These are phyloP conservation scores for Fallopia convolvulus DNA, from an alignment of 148 eudicot species.

Conservation along the genomic window DNA sequence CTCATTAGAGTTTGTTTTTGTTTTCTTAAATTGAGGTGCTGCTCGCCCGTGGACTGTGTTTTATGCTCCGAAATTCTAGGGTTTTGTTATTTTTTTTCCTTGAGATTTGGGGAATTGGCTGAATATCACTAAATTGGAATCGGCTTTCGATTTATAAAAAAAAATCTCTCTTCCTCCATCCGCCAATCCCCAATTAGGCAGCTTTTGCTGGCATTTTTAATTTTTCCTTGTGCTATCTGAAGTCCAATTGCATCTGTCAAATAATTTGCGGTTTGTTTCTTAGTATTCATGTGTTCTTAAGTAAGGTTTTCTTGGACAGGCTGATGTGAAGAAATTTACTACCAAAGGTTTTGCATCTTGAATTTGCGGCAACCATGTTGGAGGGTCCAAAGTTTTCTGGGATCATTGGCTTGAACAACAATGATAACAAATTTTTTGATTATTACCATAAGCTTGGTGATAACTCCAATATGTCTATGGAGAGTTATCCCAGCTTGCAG, in stretches of 20 bases:
- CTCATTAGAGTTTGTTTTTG: not conserved
- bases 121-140: not conserved
- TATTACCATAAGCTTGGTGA: constrained; percentile 57
- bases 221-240: not conserved
- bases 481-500: constrained; percentile 44
- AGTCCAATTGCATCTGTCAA: not conserved
- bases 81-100: not conserved
- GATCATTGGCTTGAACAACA: constrained; percentile 39
- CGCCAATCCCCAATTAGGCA: no score
- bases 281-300: not conserved
- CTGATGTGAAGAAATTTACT: constrained; percentile 27
- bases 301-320: not conserved
- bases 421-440: constrained; percentile 40
- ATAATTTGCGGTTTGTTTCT: not conserved
- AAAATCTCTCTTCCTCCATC: no score
- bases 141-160: no score
- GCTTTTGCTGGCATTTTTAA: not conserved
- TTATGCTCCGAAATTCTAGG: not conserved
- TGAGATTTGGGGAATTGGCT: no score
- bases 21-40: not conserved
- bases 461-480: constrained; percentile 57
- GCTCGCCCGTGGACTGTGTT: not conserved
- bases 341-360: not conserved
- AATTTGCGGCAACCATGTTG: constrained; percentile 35
- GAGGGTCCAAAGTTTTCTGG: constrained; percentile 57